Percentiles rank a stretch among this genome's conserved stretches.
phyloP scores from a whole-genome alignment of 257 asterid genomes.

The Solanum sejunctum region DNA sequence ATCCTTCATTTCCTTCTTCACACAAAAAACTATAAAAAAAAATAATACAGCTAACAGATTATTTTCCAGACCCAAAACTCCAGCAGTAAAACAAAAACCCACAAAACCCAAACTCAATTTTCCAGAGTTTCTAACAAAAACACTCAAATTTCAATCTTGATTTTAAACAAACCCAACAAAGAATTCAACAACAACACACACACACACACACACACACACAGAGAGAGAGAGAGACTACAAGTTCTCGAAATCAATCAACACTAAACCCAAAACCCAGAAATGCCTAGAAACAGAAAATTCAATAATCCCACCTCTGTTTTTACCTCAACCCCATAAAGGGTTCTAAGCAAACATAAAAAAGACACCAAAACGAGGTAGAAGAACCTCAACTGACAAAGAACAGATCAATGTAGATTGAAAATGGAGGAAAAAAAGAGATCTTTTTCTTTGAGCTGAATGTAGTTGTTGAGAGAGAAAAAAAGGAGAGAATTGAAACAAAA shows the following conservation, averaged over 20 bases:
- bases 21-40: not conserved
- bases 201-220: not conserved
- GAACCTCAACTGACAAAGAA: not conserved
- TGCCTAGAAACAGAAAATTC: not conserved
- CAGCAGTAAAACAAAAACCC: not conserved
- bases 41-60: not conserved
- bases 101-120: not conserved
- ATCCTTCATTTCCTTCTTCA: slow-evolving; percentile 64
- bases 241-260: not conserved
- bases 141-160: not conserved
- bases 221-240: not conserved
- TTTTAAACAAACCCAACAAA: not conserved
- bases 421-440: not conserved
- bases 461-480: not conserved
- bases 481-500: not conserved
- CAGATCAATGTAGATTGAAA: not conserved
- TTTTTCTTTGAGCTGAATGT: not conserved
- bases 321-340: not conserved
- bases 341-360: not conserved
- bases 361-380: not conserved
- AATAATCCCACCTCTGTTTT: not conserved
- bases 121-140: not conserved
- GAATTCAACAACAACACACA: not conserved
- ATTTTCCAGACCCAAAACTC: not conserved
- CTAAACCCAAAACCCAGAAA: not conserved